These are phyloP conservation scores for Astrocystis sublimbata DNA, from an alignment of 495 filamentous ascomycete species.

Conservation along the genomic window DNA sequence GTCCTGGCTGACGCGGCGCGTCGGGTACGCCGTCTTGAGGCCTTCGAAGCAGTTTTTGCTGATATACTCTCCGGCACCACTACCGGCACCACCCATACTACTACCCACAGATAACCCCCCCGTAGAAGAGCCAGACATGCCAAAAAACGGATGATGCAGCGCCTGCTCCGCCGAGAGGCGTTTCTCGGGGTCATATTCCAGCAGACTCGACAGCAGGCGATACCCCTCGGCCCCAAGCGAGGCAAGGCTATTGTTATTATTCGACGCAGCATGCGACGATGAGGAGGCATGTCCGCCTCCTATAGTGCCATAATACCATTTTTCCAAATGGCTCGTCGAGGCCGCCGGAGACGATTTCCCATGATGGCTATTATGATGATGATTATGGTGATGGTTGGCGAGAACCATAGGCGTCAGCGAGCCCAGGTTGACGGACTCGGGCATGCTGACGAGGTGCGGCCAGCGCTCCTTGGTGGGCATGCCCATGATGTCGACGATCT, in stretches of 20 bases:
- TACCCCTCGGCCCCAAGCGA: constrained; percentile 75
- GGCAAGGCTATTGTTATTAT: constrained; percentile 43
- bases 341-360: constrained; percentile 46
- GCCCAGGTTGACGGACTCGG: constrained; percentile 76
- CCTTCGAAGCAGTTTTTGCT: constrained; percentile 88
- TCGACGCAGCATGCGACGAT: constrained; percentile 31
- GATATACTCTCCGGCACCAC: too few relatives aligned
- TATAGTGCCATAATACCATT: constrained; percentile 59
- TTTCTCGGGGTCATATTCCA: constrained; percentile 92
- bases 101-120: too few relatives aligned
- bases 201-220: constrained; percentile 72
- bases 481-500: constrained; percentile 95
- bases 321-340: constrained; percentile 49
- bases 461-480: constrained; percentile 86
- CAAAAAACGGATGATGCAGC: constrained; percentile 84
- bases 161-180: constrained; percentile 83
- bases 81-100: too few relatives aligned
- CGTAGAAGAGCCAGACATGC: constrained; percentile 30
- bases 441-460: constrained; percentile 78
- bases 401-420: constrained; percentile 56
- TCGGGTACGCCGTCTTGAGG: constrained; percentile 81
- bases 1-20: constrained; percentile 85
- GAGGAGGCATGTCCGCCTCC: constrained; percentile 50
- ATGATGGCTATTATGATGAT: constrained; percentile 39
- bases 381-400: constrained; percentile 40